Conservation (phyloP, 164 flowering plant species). For the Protea cynaroides region DNA sequence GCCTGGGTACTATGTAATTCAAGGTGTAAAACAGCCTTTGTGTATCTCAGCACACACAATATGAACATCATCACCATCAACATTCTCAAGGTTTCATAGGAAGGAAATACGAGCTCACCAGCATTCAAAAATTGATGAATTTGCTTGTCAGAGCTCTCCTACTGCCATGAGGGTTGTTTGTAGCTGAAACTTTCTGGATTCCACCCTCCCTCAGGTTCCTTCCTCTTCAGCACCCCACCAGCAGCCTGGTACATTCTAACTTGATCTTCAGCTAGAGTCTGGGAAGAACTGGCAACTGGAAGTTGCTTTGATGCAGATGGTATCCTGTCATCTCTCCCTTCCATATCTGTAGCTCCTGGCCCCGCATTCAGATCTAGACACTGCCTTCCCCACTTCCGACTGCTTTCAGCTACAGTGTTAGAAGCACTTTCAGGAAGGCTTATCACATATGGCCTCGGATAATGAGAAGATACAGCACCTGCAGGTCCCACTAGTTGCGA, state of each 20-base stretch:
- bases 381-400: conserved; percentile 62
- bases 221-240: conserved; percentile 42
- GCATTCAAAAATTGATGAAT: conserved; percentile 3
- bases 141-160: conserved; percentile 13
- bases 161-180: conserved; percentile 44
- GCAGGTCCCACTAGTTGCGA: conserved; percentile 35
- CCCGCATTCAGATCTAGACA: conserved; percentile 87
- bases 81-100: not conserved
- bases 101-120: conserved; percentile 12
- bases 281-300: conserved; percentile 52
- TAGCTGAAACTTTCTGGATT: conserved; percentile 29
- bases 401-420: conserved; percentile 37
- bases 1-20: conserved; percentile 17
- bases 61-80: conserved; percentile 5
- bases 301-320: conserved; percentile 41
- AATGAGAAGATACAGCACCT: conserved; percentile 46
- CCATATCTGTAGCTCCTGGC: conserved; percentile 55
- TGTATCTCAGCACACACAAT: not conserved
- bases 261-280: conserved; percentile 51
- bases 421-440: conserved; percentile 39
- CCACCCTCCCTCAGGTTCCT: conserved; percentile 58
- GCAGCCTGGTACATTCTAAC: conserved; percentile 46
- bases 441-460: conserved; percentile 57
- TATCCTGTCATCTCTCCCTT: conserved; percentile 61
- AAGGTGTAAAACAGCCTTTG: conserved; percentile 14